Conservation (phyloP, 805 yeast species). For the Saccharomycopsis sp. region DNA sequence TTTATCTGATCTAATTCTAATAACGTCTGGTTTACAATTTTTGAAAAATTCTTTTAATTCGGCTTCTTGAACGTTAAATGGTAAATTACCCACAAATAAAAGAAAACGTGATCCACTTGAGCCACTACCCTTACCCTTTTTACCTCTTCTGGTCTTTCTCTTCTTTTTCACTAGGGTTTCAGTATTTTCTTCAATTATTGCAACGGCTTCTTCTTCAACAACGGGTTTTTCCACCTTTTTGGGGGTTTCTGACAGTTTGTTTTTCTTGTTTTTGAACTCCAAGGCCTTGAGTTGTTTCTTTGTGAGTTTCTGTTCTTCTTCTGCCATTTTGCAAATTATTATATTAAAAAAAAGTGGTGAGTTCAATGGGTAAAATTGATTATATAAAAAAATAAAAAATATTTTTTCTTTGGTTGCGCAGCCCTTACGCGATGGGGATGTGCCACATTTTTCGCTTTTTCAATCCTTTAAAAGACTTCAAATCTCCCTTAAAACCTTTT, state of each 20-base stretch:
- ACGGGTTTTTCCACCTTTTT: constrained; percentile 20
- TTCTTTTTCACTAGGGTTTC: constrained; percentile 44
- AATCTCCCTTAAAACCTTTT: too few relatives aligned
- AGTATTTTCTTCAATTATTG: constrained; percentile 21
- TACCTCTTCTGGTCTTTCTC: constrained; percentile 69
- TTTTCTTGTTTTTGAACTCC: constrained; percentile 36
- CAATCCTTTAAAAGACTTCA: too few relatives aligned
- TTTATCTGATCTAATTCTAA: constrained; percentile 73
- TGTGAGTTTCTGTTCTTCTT: constrained; percentile 34
- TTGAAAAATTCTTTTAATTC: constrained; percentile 66
- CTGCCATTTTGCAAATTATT: too few relatives aligned
- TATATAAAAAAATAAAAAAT: too few relatives aligned
- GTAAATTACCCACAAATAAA: constrained; percentile 84
- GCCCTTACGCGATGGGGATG: too few relatives aligned
- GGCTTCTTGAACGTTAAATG: constrained; percentile 54
- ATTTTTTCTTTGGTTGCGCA: too few relatives aligned
- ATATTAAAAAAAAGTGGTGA: too few relatives aligned
- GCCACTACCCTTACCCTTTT: constrained; percentile 50
- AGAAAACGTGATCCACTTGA: constrained; percentile 51
- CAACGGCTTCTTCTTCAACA: not conserved
- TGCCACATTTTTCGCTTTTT: too few relatives aligned
- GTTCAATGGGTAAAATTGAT: too few relatives aligned
- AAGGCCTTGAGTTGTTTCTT: constrained; percentile 58
- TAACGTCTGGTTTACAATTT: constrained; percentile 57
- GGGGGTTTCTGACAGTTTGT: too few relatives aligned